Percentiles rank a stretch among this genome's conserved stretches.
Conservation (phyloP, 768 basidiomycete genomes). For the Leucogyrophana mollusca region DNA sequence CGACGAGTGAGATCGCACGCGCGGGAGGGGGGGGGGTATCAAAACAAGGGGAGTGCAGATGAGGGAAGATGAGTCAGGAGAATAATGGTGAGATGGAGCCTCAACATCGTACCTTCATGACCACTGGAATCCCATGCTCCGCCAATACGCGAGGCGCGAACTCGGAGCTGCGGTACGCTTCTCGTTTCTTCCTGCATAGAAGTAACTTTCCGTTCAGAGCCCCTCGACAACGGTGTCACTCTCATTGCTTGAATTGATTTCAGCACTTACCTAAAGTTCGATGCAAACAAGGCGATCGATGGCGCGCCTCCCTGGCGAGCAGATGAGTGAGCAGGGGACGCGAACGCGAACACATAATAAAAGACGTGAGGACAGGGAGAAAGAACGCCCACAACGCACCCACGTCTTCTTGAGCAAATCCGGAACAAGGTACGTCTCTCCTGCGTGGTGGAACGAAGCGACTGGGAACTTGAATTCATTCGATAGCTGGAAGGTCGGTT, state of each 20-base stretch:
- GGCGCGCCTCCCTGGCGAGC: slow-evolving; percentile 56
- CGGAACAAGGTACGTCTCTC: slow-evolving; percentile 82
- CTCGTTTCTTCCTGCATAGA: slow-evolving; percentile 63
- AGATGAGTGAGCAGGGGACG: neutral
- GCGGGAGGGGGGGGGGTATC: slow-evolving; percentile 73
- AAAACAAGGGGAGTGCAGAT: no score
- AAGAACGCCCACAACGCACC: slow-evolving; percentile 39
- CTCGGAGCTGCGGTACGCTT: slow-evolving; percentile 78
- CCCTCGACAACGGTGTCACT: slow-evolving; percentile 34
- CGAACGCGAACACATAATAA: neutral
- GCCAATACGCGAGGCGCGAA: slow-evolving; percentile 77
- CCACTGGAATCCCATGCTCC: slow-evolving; percentile 62
- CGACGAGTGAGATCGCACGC: slow-evolving; percentile 62
- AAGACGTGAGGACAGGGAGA: no score
- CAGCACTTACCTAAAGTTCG: slow-evolving; percentile 35
- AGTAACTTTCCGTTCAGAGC: no score
- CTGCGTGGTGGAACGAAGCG: slow-evolving; percentile 76
- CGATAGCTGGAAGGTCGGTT: slow-evolving; percentile 46
- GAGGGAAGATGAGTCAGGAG: no score
- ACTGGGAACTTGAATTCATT: slow-evolving; percentile 85
- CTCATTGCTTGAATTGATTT: slow-evolving; percentile 24
- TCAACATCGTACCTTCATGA: slow-evolving; percentile 79
- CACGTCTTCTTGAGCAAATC: slow-evolving; percentile 69
- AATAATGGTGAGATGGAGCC: neutral
- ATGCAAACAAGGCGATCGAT: slow-evolving; percentile 77